Evolutionary conservation across 148 eudicot genomes (phyloP).

Genomic region (Tetragonia tetragonoides): DNA sequence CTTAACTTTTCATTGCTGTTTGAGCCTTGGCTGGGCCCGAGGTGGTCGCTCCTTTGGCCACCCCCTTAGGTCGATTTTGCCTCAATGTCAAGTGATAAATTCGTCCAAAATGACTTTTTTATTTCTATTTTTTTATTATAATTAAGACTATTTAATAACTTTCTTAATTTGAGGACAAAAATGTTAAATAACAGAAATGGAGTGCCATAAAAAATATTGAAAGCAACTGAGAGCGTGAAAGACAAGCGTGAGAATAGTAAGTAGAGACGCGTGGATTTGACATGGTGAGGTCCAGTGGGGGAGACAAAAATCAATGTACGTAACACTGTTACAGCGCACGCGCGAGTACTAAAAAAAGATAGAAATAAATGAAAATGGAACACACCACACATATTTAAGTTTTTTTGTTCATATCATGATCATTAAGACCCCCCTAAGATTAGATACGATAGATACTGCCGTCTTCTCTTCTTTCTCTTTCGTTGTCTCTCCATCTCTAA

Average conservation of each 20-base stretch:
- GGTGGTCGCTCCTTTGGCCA: no score
- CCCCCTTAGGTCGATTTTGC: no score
- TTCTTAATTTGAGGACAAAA: no score
- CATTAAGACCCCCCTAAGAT: constrained; percentile 10
- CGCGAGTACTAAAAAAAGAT: not conserved
- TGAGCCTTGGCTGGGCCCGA: no score
- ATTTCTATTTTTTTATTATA: no score
- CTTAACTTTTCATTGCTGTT: no score
- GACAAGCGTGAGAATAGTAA: not conserved
- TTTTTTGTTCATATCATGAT: constrained; percentile 1
- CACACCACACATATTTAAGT: not conserved
- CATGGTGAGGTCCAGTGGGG: not conserved
- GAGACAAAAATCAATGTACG: constrained; percentile 20
- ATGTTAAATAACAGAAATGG: no score
- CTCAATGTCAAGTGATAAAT: no score
- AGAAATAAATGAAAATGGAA: not conserved
- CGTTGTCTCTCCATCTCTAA: constrained; percentile 13
- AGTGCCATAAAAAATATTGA: no score
- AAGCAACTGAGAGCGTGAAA: not conserved
- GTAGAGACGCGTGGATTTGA: not conserved
- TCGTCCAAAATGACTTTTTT: no score
- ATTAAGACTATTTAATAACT: no score
- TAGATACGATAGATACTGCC: constrained; percentile 21
- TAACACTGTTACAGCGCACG: constrained; percentile 22
- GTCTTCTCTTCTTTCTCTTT: constrained; percentile 6